A percentile compares a stretch with the other conserved stretches of the same genome.
These are phyloP conservation scores for Lineolata rhizophorae DNA, from an alignment of 495 filamentous ascomycete genomes.

Conservation along the genomic window DNA sequence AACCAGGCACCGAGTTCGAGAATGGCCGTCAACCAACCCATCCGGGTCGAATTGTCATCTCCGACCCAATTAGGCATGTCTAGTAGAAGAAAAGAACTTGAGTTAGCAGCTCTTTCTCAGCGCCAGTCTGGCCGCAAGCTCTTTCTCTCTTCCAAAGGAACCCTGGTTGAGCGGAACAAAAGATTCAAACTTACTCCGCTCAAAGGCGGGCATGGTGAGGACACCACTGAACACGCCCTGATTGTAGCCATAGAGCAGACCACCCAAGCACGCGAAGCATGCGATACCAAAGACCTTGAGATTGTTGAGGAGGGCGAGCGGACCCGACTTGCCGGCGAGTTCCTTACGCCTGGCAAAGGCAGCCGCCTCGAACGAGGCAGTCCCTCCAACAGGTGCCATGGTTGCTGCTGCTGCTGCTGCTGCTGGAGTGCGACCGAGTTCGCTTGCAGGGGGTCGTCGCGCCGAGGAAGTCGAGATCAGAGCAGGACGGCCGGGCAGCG, in stretches of 20 bases:
- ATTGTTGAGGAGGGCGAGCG: constrained; percentile 43
- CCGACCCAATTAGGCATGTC: constrained; percentile 42
- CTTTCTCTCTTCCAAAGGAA: too few relatives aligned
- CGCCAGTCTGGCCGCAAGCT: too few relatives aligned
- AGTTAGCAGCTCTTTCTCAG: too few relatives aligned
- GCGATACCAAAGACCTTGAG: constrained; percentile 49
- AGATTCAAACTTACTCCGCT: constrained; percentile 9
- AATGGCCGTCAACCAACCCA: constrained; percentile 63
- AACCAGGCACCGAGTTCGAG: constrained; percentile 69
- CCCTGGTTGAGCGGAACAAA: too few relatives aligned
- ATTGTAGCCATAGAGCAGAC: constrained; percentile 22
- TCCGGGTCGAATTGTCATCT: constrained; percentile 39
- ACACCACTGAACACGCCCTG: constrained; percentile 65
- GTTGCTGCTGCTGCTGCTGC: too few relatives aligned
- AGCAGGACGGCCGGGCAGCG: too few relatives aligned
- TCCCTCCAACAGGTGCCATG: too few relatives aligned
- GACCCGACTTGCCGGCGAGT: constrained; percentile 41
- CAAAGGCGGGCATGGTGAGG: constrained; percentile 37
- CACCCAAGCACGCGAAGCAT: constrained; percentile 58
- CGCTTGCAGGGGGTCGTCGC: too few relatives aligned
- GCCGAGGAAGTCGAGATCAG: too few relatives aligned
- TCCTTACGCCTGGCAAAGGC: constrained; percentile 40
- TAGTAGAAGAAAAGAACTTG: too few relatives aligned
- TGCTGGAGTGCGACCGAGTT: too few relatives aligned
- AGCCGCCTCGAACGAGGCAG: constrained; percentile 29